phyloP scores from a whole-genome alignment of 2,329 filamentous ascomycete species.

The Claviceps sp. region DNA sequence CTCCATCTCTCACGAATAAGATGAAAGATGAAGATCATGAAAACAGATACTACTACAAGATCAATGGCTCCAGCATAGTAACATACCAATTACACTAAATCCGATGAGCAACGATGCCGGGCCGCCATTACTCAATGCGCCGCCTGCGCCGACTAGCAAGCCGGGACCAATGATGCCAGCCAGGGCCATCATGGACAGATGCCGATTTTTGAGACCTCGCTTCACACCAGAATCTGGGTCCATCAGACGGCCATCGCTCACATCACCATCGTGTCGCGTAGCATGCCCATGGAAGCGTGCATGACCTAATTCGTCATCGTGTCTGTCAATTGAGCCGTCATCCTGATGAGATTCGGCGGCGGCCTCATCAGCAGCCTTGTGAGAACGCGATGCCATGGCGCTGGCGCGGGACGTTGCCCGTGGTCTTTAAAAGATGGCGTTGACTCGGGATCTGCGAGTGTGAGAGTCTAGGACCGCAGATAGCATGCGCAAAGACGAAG shows the following conservation, averaged over 20 bases:
- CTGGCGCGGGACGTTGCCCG: not conserved
- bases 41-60: no score
- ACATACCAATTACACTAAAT: conserved; percentile 50
- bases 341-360: conserved; percentile 3
- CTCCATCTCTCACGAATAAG: not conserved
- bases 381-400: conserved; percentile 2
- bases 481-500: no score
- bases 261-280: conserved; percentile 8
- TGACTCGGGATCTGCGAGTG: no score
- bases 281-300: conserved; percentile 9
- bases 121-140: conserved; percentile 53
- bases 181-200: conserved; percentile 52
- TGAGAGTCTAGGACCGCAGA: no score
- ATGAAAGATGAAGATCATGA: no score
- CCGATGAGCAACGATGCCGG: conserved; percentile 61
- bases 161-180: conserved; percentile 56
- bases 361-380: not conserved
- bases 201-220: conserved; percentile 54
- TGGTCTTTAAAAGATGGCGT: no score
- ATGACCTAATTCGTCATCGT: conserved; percentile 6
- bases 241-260: conserved; percentile 28
- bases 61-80: no score
- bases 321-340: conserved; percentile 10
- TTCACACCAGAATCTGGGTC: conserved; percentile 53
- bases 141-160: conserved; percentile 57